phyloP scores from a whole-genome alignment of 345 rosid genomes.

The Gossypium anomalum region DNA sequence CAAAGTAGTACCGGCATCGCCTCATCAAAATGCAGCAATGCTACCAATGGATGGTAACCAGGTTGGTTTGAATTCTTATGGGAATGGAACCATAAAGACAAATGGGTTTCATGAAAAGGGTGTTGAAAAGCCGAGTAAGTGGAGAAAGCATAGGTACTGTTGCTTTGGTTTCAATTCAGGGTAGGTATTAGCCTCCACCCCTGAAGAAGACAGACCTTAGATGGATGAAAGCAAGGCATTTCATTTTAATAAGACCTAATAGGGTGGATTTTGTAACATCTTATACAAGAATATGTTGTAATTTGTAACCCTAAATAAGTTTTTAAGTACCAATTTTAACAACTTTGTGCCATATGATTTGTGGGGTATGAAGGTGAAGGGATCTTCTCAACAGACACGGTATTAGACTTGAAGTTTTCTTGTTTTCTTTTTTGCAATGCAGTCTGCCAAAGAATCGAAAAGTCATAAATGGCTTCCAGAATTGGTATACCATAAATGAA shows the following conservation, averaged over 20 bases:
- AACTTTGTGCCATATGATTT: too few relatives aligned
- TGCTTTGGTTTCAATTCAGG: constrained; percentile 28
- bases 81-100: constrained; percentile 9
- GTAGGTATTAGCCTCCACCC: not conserved
- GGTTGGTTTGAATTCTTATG: constrained; percentile 12
- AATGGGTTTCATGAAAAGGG: constrained; percentile 18
- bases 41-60: constrained; percentile 20
- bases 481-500: too few relatives aligned
- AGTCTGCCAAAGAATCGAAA: too few relatives aligned
- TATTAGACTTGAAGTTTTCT: too few relatives aligned
- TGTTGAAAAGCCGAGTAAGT: constrained; percentile 14
- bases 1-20: constrained; percentile 55
- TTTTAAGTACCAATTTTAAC: too few relatives aligned
- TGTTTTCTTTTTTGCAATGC: too few relatives aligned
- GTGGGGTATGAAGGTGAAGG: not conserved
- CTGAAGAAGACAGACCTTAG: not conserved
- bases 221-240: not conserved
- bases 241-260: not conserved
- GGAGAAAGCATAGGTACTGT: constrained; percentile 27
- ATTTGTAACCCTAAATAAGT: not conserved
- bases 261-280: not conserved
- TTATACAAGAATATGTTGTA: not conserved
- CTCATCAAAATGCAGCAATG: constrained; percentile 26
- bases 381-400: too few relatives aligned
- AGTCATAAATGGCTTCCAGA: not conserved